Conservation (phyloP, 306 rosid species). For the Astragalus membranaceus region DNA sequence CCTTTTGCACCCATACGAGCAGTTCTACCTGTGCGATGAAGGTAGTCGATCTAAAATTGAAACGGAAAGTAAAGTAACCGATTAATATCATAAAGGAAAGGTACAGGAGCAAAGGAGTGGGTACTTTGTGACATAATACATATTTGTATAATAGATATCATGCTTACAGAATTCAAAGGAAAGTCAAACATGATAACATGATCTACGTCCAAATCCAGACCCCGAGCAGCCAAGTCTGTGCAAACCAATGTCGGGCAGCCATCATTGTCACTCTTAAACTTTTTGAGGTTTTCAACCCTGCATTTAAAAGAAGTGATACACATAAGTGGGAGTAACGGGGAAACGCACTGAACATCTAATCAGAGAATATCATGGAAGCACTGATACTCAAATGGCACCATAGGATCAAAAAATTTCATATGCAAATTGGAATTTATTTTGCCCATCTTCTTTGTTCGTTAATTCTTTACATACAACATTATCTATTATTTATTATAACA, state of each 20-base stretch:
- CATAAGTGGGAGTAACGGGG: constrained; percentile 13
- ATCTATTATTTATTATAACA: background rate
- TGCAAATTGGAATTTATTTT: background rate
- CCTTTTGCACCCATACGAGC: constrained; percentile 99
- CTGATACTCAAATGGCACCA: background rate
- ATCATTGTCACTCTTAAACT: constrained; percentile 72
- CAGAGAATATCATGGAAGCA: background rate
- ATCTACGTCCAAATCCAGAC: constrained; percentile 93
- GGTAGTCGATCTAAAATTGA: constrained; percentile 70
- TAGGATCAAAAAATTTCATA: background rate
- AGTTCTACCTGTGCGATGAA: constrained; percentile 96
- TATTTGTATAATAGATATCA: background rate
- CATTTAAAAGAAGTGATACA: constrained; percentile 9
- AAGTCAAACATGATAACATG: constrained; percentile 99
- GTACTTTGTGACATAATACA: background rate
- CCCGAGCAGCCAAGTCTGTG: constrained; percentile 97
- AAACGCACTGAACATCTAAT: background rate
- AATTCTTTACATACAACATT: background rate
- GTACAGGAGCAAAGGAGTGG: background rate
- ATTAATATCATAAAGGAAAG: background rate
- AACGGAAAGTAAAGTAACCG: constrained; percentile 11
- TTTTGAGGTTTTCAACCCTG: constrained; percentile 96
- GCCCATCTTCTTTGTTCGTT: background rate
- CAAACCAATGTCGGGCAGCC: constrained; percentile 95
- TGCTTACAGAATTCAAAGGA: constrained; percentile 74